Evolutionary conservation across 805 yeast species (phyloP).

Genomic region (Nakazawaea siamensis): DNA sequence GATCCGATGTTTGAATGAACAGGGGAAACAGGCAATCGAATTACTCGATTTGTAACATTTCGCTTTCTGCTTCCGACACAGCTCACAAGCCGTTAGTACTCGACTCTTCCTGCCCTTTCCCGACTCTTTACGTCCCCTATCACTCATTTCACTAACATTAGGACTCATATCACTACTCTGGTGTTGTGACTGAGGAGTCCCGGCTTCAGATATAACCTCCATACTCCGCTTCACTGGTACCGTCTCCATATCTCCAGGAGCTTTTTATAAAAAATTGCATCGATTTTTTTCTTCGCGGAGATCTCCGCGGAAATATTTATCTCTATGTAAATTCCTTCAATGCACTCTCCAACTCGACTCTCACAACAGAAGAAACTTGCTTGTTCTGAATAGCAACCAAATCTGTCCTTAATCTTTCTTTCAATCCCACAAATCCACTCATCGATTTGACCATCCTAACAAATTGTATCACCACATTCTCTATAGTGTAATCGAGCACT

Average conservation of each 20-base stretch:
- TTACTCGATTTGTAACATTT: slow-evolving; percentile 50
- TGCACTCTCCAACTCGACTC: slow-evolving; percentile 24
- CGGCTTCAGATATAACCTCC: too few relatives aligned
- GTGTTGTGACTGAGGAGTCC: too few relatives aligned
- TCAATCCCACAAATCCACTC: slow-evolving; percentile 22
- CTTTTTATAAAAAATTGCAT: too few relatives aligned
- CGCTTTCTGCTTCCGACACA: slow-evolving; percentile 30
- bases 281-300: too few relatives aligned
- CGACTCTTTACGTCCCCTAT: too few relatives aligned
- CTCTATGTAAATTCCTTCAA: too few relatives aligned
- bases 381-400: slow-evolving; percentile 19
- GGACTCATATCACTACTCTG: too few relatives aligned
- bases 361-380: slow-evolving; percentile 43
- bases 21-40: slow-evolving; percentile 46
- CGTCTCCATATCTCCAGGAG: too few relatives aligned
- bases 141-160: too few relatives aligned
- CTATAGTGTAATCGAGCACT: slow-evolving; percentile 23
- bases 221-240: too few relatives aligned
- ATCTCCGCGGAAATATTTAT: too few relatives aligned
- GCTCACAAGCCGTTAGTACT: slow-evolving; percentile 20
- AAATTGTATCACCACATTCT: slow-evolving; percentile 50
- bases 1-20: slow-evolving; percentile 39
- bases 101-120: too few relatives aligned
- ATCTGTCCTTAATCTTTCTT: slow-evolving; percentile 35
- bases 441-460: slow-evolving; percentile 18